These are phyloP conservation scores for Flueggea neowawraea DNA, from an alignment of 441 rosid species.

Conservation along the genomic window DNA sequence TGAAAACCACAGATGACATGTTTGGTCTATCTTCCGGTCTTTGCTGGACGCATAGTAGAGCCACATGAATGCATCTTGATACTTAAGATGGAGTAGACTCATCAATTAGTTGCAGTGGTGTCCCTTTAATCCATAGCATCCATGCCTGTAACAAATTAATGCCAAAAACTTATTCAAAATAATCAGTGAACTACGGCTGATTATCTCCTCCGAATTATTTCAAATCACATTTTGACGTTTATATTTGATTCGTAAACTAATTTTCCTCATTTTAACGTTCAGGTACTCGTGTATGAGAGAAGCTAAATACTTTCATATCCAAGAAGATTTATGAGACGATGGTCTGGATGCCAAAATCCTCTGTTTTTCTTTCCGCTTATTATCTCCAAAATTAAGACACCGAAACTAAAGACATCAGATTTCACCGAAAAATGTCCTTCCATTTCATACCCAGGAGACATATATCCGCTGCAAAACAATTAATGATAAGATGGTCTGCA, in stretches of 20 bases:
- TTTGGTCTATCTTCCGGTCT: constrained; percentile 36
- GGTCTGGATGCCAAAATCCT: constrained; percentile 12
- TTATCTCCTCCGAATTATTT: no score
- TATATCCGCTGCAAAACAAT: neutral
- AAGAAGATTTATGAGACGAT: constrained; percentile 5
- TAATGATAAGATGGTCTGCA: no score
- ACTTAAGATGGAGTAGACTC: constrained; percentile 11
- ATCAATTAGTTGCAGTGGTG: constrained; percentile 26
- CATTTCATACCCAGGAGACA: constrained; percentile 12
- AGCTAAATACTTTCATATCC: constrained; percentile 1
- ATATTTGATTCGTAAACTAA: no score
- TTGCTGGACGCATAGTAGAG: constrained; percentile 37
- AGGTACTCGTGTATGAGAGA: no score
- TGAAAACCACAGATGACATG: constrained; percentile 27
- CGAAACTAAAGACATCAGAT: constrained; percentile 27
- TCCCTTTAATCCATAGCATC: constrained; percentile 34
- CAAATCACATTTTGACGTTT: no score
- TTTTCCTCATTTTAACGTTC: no score
- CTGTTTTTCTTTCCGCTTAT: constrained; percentile 11
- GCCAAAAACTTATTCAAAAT: no score
- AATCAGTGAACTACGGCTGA: no score
- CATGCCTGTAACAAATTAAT: constrained; percentile 31
- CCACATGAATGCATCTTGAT: constrained; percentile 34
- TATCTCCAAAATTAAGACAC: constrained; percentile 19
- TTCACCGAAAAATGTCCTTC: constrained; percentile 12